A percentile compares a stretch with the other conserved stretches of the same genome.
Evolutionary conservation across 2,329 filamentous ascomycete genomes (phyloP).

Genomic region (Plenodomus biglobosus): DNA sequence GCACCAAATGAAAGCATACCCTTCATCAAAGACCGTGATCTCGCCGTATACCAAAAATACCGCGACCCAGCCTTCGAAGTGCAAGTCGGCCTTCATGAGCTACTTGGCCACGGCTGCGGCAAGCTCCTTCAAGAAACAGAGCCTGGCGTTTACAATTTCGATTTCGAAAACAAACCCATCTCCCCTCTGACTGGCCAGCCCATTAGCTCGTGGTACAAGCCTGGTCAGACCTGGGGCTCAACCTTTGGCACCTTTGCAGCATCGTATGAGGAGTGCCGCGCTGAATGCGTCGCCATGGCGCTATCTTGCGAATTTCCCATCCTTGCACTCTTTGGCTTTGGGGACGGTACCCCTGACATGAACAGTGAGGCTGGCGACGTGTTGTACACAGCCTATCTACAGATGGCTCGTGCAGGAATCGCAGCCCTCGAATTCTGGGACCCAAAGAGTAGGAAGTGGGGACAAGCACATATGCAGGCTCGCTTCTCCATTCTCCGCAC

Average conservation of each 20-base stretch:
- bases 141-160: slow-evolving; percentile 84
- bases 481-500: slow-evolving; percentile 84
- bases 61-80: slow-evolving; percentile 90
- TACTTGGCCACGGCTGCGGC: slow-evolving; percentile 85
- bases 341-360: slow-evolving; percentile 73
- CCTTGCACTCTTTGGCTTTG: slow-evolving; percentile 88
- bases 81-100: slow-evolving; percentile 91
- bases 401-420: slow-evolving; percentile 92
- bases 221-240: slow-evolving; percentile 90
- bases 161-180: slow-evolving; percentile 75
- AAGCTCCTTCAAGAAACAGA: slow-evolving; percentile 90
- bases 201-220: slow-evolving; percentile 86
- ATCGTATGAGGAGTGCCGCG: slow-evolving; percentile 91
- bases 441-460: slow-evolving; percentile 87
- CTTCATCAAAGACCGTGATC: slow-evolving; percentile 78
- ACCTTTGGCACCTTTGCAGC: slow-evolving; percentile 87
- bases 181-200: slow-evolving; percentile 78
- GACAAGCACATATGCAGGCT: slow-evolving; percentile 83
- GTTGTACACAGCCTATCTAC: slow-evolving; percentile 83
- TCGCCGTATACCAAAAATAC: slow-evolving; percentile 77
- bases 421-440: slow-evolving; percentile 93
- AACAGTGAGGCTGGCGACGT: slow-evolving; percentile 79
- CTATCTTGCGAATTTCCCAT: slow-evolving; percentile 86
- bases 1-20: slow-evolving; percentile 89
- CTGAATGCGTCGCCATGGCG: slow-evolving; percentile 91